Base-by-base conservation (phyloP, 2,329 filamentous ascomycete genomes). In the Fusarium pilosicola region DNA sequence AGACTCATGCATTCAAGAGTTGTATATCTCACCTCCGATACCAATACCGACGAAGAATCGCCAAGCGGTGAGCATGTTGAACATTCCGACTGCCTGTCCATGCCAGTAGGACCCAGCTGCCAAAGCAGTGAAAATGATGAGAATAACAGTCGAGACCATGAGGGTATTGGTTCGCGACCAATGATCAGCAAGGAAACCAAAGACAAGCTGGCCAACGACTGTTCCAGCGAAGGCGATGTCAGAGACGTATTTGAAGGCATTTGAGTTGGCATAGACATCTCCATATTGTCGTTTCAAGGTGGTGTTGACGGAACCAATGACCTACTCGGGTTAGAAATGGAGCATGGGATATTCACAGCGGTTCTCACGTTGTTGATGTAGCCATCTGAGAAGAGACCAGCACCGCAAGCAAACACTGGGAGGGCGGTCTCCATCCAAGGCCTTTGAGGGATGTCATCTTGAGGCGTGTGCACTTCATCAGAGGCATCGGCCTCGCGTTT, bases 331-430 rank as follows among this genome's bases (percentile, higher is more conserved):
- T 48, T 39, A 66, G 20, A 24, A 39, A 36, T 26, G 15, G 9
- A 5, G 17, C 30, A 41, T n/a, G 13, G 13, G 15, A 36, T 7
- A 7, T 34, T 34, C 1, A 63, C 13, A 2, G 24, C 14, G 14
- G 51, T 42, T 62, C 80, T 71, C 84, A 94, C 93, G 78, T 94
- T 94, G 83, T 97, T 97, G 80, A 97, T 89, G 81, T 97, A 97
- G 22, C 95, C 95, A 81, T 97, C 95, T 30, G 92, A 95, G 83
- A 97, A 97, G 5, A 97, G 87, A 78, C 95, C 95, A 58, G 95
- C 93, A 73, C 95, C 95, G 79, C 94, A 97, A 48, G 95, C 95
- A 76, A 97, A 92, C 2, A 94, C 93, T 20, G 95, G 94, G 87
- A 88, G 48, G 7, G 73, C 76, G 5, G 74, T 76, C 24, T 77